Conservation (phyloP, 192 early-diverging fungal species). For the Entomortierella chlamydospora region DNA sequence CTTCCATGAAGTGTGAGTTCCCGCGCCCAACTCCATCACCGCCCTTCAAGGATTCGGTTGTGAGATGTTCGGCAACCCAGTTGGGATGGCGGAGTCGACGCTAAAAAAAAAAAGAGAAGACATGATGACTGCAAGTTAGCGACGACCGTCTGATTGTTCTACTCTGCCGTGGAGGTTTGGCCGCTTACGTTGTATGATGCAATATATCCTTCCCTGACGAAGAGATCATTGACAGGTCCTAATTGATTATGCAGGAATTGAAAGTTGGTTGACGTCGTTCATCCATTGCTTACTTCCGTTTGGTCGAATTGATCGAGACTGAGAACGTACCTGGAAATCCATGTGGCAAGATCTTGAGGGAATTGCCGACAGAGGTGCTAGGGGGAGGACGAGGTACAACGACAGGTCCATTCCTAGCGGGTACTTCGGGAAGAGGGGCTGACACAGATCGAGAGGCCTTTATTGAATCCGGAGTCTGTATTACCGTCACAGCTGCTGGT, state of each 20-base stretch:
- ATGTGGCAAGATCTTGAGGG: conserved; percentile 45
- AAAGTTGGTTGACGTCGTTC: no score
- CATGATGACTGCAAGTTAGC: no score
- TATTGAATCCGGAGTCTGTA: neutral
- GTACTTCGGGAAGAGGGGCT: conserved; percentile 10
- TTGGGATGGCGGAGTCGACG: conserved; percentile 57
- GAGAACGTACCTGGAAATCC: conserved; percentile 40
- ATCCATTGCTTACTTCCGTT: no score
- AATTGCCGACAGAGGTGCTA: conserved; percentile 2
- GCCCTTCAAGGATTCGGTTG: conserved; percentile 63
- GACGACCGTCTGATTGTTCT: neutral
- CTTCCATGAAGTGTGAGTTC: conserved; percentile 86
- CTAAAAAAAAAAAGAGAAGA: neutral
- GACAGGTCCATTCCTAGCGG: neutral
- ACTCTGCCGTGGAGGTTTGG: neutral
- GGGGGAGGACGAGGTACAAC: conserved; percentile 19
- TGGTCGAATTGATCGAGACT: neutral
- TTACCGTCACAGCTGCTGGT: neutral
- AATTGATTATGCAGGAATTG: conserved; percentile 13
- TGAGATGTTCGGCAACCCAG: conserved; percentile 77
- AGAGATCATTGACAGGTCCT: conserved; percentile 82
- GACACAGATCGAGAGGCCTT: conserved; percentile 1
- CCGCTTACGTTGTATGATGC: conserved; percentile 74
- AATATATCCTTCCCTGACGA: conserved; percentile 76
- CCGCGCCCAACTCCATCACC: conserved; percentile 71